Evolutionary conservation across 2,329 filamentous ascomycete genomes (phyloP).

Genomic region (Colletotrichum tofieldiae): DNA sequence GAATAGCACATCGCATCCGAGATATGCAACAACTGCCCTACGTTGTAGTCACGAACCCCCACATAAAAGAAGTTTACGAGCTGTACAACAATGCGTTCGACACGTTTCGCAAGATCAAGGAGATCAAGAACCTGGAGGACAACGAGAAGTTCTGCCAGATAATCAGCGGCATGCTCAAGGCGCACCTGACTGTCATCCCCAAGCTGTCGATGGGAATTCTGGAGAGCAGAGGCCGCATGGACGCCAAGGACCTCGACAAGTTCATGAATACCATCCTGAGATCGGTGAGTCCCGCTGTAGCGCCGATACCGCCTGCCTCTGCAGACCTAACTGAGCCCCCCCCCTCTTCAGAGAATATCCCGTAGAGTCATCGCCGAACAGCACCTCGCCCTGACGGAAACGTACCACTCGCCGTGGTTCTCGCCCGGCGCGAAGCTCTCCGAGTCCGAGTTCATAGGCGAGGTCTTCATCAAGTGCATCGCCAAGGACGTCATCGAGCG

Average conservation of each 20-base stretch:
- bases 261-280: slow-evolving; percentile 96
- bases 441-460: slow-evolving; percentile 89
- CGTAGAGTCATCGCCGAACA: slow-evolving; percentile 97
- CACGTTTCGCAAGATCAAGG: slow-evolving; percentile 84
- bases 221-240: slow-evolving; percentile 88
- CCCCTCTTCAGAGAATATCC: slow-evolving; percentile 82
- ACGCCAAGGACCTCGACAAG: slow-evolving; percentile 84
- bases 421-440: slow-evolving; percentile 83
- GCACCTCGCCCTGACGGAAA: slow-evolving; percentile 94
- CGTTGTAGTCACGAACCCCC: slow-evolving; percentile 93
- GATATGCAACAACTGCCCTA: slow-evolving; percentile 98
- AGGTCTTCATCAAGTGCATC: slow-evolving; percentile 94
- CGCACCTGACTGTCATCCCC: slow-evolving; percentile 94
- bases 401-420: slow-evolving; percentile 92
- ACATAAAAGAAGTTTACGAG: slow-evolving; percentile 96
- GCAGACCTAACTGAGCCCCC: slow-evolving; percentile 17
- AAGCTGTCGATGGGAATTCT: slow-evolving; percentile 95
- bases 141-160: slow-evolving; percentile 90
- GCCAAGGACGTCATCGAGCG: slow-evolving; percentile 90
- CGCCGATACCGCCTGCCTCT: background rate
- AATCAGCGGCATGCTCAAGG: slow-evolving; percentile 83
- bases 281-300: slow-evolving; percentile 72
- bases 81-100: slow-evolving; percentile 98
- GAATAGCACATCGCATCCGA: slow-evolving; percentile 92
- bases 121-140: slow-evolving; percentile 88